These are phyloP conservation scores for Colletotrichum sp. DNA, from an alignment of 2,329 filamentous ascomycete genomes.

Conservation along the genomic window DNA sequence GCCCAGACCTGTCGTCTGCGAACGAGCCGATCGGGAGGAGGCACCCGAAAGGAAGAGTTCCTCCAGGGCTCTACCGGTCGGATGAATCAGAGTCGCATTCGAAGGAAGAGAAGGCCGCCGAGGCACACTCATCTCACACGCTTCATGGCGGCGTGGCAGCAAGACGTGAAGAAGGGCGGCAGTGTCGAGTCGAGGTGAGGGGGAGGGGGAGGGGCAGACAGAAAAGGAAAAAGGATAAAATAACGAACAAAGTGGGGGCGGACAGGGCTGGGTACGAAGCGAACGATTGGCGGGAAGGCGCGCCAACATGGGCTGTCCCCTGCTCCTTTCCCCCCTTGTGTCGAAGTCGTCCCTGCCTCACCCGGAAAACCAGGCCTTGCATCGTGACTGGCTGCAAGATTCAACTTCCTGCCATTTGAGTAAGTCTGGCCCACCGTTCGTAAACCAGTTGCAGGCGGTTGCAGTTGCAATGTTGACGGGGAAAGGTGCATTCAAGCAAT, in stretches of 20 bases:
- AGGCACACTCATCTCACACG: neutral
- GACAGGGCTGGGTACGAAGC: neutral
- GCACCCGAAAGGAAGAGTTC: neutral
- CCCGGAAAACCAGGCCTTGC: neutral
- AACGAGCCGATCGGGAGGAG: neutral
- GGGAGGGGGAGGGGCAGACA: neutral
- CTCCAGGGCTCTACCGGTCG: neutral
- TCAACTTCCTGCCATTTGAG: neutral
- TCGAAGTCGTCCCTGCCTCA: neutral
- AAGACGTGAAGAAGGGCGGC: neutral
- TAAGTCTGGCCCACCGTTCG: neutral
- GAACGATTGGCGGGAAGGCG: neutral
- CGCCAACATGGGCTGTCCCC: neutral
- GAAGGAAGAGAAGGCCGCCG: neutral
- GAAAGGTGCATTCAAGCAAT: neutral
- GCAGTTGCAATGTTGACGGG: neutral
- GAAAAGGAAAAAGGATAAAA: neutral
- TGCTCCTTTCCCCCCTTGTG: neutral
- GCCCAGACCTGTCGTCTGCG: neutral
- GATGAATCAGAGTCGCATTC: neutral
- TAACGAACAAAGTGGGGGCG: neutral
- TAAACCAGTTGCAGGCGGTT: neutral
- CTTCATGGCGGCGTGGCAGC: neutral
- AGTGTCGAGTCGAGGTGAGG: no score
- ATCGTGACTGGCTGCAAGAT: neutral